These are phyloP conservation scores for Gynandropsis gynandra DNA, from an alignment of 345 rosid genomes.

Conservation along the genomic window DNA sequence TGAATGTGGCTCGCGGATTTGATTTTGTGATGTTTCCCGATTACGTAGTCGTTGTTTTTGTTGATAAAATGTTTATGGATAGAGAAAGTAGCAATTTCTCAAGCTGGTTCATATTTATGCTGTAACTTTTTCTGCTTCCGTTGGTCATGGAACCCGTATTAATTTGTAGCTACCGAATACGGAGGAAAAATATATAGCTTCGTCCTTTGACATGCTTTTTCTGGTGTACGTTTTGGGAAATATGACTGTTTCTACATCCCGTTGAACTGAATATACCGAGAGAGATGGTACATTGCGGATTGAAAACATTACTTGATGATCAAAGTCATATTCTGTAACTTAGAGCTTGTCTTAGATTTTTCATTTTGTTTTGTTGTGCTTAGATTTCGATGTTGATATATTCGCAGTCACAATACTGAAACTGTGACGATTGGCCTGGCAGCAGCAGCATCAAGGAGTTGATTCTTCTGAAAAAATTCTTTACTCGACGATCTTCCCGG, in stretches of 20 bases:
- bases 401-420: constrained; percentile 18
- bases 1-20: not conserved
- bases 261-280: no score
- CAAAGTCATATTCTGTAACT: not conserved
- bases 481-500: not conserved
- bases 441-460: constrained; percentile 13
- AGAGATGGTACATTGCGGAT: no score
- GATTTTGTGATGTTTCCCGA: not conserved
- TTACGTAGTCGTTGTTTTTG: not conserved
- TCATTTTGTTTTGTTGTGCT: constrained; percentile 1
- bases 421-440: constrained; percentile 5
- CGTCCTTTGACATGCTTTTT: no score
- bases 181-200: no score
- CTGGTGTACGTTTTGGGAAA: no score
- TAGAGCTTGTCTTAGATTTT: not conserved
- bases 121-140: not conserved
- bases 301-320: no score
- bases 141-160: no score
- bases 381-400: not conserved
- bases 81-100: not conserved
- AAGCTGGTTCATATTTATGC: not conserved
- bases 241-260: no score
- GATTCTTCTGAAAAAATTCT: constrained; percentile 9
- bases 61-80: not conserved
- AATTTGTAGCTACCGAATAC: no score